phyloP scores from a whole-genome alignment of 2,329 filamentous ascomycete species.

The Sphaerulina vaccinii region DNA sequence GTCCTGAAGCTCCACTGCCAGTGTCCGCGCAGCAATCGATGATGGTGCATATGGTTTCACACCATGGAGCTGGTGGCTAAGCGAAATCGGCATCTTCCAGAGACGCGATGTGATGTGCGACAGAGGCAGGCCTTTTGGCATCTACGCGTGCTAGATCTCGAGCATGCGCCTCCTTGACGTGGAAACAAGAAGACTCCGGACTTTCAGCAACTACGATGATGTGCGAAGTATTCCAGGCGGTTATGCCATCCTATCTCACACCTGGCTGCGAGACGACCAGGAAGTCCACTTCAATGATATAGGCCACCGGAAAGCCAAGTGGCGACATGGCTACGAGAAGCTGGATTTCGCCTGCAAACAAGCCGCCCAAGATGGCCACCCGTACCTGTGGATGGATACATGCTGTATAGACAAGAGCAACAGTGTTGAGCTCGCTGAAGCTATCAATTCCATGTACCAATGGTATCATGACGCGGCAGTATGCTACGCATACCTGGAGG shows the following conservation, averaged over 20 bases:
- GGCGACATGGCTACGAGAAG: slow-evolving; percentile 12
- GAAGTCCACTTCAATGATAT: slow-evolving; percentile 22
- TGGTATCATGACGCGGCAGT: slow-evolving; percentile 21
- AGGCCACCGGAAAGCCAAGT: slow-evolving; percentile 3
- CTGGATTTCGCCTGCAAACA: slow-evolving; percentile 13
- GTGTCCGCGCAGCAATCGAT: too few species aligned
- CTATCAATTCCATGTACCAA: too few species aligned
- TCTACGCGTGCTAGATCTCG: too few species aligned
- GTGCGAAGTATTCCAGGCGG: slow-evolving; percentile 3
- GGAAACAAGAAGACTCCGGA: slow-evolving; percentile 6
- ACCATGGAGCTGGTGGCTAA: too few species aligned
- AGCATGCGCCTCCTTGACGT: slow-evolving; percentile 23
- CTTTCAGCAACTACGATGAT: slow-evolving; percentile 21
- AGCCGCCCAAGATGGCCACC: slow-evolving; percentile 5
- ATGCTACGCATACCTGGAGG: slow-evolving; percentile 25
- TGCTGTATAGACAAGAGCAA: slow-evolving; percentile 29
- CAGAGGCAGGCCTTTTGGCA: too few species aligned
- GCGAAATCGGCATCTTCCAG: too few species aligned
- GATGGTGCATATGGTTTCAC: too few species aligned
- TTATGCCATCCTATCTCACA: slow-evolving; percentile 24
- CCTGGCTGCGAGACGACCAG: slow-evolving; percentile 19
- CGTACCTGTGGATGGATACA: slow-evolving; percentile 18
- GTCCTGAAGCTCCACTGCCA: too few species aligned
- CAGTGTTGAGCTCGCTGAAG: slow-evolving; percentile 26
- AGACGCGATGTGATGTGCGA: too few species aligned